Base-by-base conservation (phyloP, 2,329 filamentous ascomycete genomes). In the Cordyceps farinosa region DNA sequence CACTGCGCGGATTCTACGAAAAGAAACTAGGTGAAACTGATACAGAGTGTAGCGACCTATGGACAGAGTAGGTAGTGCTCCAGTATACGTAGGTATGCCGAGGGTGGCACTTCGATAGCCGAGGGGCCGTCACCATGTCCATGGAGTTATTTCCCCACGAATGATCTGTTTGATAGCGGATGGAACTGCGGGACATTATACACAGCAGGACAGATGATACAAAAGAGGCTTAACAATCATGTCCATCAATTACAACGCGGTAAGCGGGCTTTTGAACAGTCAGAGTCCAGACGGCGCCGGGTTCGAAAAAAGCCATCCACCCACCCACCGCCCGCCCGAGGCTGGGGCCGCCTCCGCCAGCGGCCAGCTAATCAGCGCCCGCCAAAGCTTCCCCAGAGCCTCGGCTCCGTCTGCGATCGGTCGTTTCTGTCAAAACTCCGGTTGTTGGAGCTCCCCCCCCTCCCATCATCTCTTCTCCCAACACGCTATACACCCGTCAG, bases 331-430 rank as follows among this genome's bases (percentile, higher is more conserved):
- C 42, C 45, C 54, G 52, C 17, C 52, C 53, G 44, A 50, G 62
- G 62, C 56, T 55, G 55, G 50, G 36, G 42, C 63, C 52, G 17
- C 22, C 22, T 38, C 45, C 45, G 27, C 15, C 27, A 13, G n/a
- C 22, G 22, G 1, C n/a, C 59, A 53, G 52, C 63, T 53, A 65
- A 61, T 62, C 63, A 65, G 22, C 11, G 36, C 36, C 11, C 29
- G 11, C 10, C 53, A 54, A 51, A 65, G 63, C 58, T 65, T 62
- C 63, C 63, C 63, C 63, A 62, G 63, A 62, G 38, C 63, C 63
- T 65, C 63, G 63, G 63, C 36, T 56, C 58, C 42, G 40, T 34
- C 3, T 48, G 42, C 47, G 57, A 60, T 60, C 47, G 56, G 55
- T 10, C 27, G 22, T 38, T 61, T 61, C 27, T 52, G 48, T 22